Evolutionary conservation across 352 stramenopile genomes (phyloP), one percentile per base, ranked within the genome.

Genomic region (Pythium volutum): DNA sequence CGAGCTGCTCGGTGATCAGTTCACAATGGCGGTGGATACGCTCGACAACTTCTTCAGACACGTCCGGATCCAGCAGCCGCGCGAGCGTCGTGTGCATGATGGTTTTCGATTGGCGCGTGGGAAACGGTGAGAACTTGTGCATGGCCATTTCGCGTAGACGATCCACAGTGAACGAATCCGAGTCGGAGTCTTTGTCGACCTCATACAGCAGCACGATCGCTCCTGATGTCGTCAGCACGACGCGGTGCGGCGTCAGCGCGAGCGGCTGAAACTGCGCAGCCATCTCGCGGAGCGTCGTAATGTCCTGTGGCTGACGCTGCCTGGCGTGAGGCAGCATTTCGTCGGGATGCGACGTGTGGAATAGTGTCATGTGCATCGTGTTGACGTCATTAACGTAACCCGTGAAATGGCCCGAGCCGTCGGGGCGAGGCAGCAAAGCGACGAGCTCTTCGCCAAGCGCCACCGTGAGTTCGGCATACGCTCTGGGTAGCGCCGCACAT

Each of bases 341-440:
- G 26, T 77, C 69, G 6, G 82, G 82, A 47, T 89, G 80, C 14
- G 82, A 92, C 46, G 82, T 89, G 69, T 92, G 82, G 62, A 89
- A 90, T 10, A 92, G 65, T 55, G 82, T 92, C 61, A 92, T 65
- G 66, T 92, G 82, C 82, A 92, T 89, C 29, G 85, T 74, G 5
- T 84, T 77, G 15, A 72, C 67, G 11, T 73, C 75, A 56, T 87
- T 90, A 34, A 89, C 75, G 59, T 84, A 88, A n/a, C 61, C 69
- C 22, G 73, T 71, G 18, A 74, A 66, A 49, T 82, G 61, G 22
- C 62, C 51, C 3, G 68, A 76, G 27, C 57, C 63, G 0, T 51
- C n/a, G 22, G 73, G 58, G 3, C 75, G 69, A 31, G 74, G 75
- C 14, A 89, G 47, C 54, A 86, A 43, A 18, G 66, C 64, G 11